Conservation (phyloP, 2,329 filamentous ascomycete species). For the Fonsecaea pugnacius region DNA sequence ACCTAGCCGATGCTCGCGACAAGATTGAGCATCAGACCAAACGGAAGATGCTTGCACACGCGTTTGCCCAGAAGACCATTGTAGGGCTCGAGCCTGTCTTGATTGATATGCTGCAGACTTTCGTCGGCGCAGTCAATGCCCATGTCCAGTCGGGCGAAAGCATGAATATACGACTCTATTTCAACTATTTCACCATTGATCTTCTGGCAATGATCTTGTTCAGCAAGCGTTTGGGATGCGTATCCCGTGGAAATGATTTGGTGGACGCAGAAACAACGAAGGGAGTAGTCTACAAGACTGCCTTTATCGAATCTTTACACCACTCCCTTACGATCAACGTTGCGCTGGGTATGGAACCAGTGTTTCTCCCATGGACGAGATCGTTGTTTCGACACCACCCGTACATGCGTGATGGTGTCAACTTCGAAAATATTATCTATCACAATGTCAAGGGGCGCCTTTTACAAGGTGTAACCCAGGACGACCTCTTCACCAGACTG, state of each 20-base stretch:
- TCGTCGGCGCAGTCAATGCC: too few species aligned
- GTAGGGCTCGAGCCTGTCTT: conserved; percentile 29
- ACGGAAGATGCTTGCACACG: conserved; percentile 30
- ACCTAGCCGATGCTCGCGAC: conserved; percentile 32
- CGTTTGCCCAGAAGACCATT: conserved; percentile 36
- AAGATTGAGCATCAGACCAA: conserved; percentile 37
- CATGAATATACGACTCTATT: conserved; percentile 30
- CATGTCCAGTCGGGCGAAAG: too few species aligned
- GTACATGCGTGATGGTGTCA: conserved; percentile 30
- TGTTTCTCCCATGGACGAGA: conserved; percentile 29
- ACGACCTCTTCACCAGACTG: conserved; percentile 30
- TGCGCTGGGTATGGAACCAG: conserved; percentile 33
- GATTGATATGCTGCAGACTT: too few species aligned
- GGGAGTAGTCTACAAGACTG: conserved; percentile 30
- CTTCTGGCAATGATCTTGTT: conserved; percentile 25
- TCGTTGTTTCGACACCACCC: conserved; percentile 29
- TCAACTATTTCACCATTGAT: conserved; percentile 35
- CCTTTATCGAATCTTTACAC: conserved; percentile 34
- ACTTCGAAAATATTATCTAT: conserved; percentile 36
- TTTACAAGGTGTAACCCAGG: neutral
- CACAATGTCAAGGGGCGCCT: conserved; percentile 34
- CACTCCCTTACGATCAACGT: conserved; percentile 34
- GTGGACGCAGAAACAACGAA: conserved; percentile 25
- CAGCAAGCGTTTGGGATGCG: conserved; percentile 20
- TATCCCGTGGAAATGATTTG: conserved; percentile 27